Percentiles rank a stretch among this genome's conserved stretches.
Evolutionary conservation across 2,329 filamentous ascomycete species (phyloP).

Genomic region (Aspergillus sojae): DNA sequence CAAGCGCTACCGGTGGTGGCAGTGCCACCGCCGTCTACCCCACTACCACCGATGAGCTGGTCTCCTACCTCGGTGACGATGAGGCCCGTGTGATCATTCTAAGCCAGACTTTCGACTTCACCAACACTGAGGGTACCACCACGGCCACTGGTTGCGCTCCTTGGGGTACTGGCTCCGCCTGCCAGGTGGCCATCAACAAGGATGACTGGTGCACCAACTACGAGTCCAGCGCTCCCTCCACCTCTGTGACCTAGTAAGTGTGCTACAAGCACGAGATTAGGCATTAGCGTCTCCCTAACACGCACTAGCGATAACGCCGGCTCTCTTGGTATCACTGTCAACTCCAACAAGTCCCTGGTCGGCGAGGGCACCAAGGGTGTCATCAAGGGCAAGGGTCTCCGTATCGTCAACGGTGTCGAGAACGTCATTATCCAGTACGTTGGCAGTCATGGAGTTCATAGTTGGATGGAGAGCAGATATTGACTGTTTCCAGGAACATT

Average conservation of each 20-base stretch:
- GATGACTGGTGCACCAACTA: slow-evolving; percentile 63
- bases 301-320: slow-evolving; percentile 54
- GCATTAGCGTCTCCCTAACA: neutral
- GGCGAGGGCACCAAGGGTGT: slow-evolving; percentile 57
- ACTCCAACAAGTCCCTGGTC: slow-evolving; percentile 61
- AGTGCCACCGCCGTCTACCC: slow-evolving; percentile 58
- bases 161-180: slow-evolving; percentile 55
- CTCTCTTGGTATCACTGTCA: slow-evolving; percentile 53
- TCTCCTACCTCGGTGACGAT: slow-evolving; percentile 60
- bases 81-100: slow-evolving; percentile 59
- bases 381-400: slow-evolving; percentile 61
- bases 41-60: slow-evolving; percentile 57
- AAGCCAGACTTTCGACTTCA: slow-evolving; percentile 25
- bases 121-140: slow-evolving; percentile 37
- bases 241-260: slow-evolving; percentile 36
- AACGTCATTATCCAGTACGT: slow-evolving; percentile 61
- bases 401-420: slow-evolving; percentile 49
- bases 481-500: slow-evolving; percentile 43
- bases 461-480: neutral
- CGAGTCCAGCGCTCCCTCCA: slow-evolving; percentile 54
- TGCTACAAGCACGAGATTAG: neutral
- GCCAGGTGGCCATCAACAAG: slow-evolving; percentile 65
- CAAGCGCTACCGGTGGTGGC: slow-evolving; percentile 65
- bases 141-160: slow-evolving; percentile 61
- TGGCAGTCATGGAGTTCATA: slow-evolving; percentile 51